Conservation (phyloP, 805 yeast genomes). For the Starmerella riodocensis region DNA sequence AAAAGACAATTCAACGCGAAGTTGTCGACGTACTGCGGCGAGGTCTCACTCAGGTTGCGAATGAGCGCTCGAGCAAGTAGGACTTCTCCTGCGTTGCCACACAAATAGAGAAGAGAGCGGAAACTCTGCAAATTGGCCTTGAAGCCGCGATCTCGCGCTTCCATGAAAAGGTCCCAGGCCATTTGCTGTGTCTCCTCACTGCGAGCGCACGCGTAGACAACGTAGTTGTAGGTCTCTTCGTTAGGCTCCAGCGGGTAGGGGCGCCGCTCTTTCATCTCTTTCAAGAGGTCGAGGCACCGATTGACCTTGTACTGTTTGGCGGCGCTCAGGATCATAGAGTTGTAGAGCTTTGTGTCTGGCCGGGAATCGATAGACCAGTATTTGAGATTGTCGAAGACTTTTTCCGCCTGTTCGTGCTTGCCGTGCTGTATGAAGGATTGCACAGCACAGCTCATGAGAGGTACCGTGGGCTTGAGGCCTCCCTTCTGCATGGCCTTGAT, state of each 20-base stretch:
- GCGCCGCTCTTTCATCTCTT: conserved; percentile 43
- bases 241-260: conserved; percentile 31
- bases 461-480: conserved; percentile 21
- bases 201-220: conserved; percentile 58
- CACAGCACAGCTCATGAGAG: conserved; percentile 43
- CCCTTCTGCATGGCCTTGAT: conserved; percentile 20
- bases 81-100: conserved; percentile 72
- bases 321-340: conserved; percentile 55
- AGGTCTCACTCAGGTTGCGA: conserved; percentile 22
- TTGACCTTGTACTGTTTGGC: conserved; percentile 52
- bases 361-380: conserved; percentile 51
- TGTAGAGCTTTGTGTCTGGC: conserved; percentile 59
- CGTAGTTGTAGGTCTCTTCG: conserved; percentile 36
- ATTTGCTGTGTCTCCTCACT: conserved; percentile 34
- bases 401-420: conserved; percentile 47
- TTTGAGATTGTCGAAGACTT: conserved; percentile 74
- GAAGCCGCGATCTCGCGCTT: conserved; percentile 36
- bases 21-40: conserved; percentile 24
- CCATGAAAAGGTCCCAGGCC: conserved; percentile 71
- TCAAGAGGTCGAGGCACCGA: conserved; percentile 59
- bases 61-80: conserved; percentile 49
- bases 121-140: conserved; percentile 34
- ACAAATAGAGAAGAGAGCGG: conserved; percentile 58
- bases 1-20: conserved; percentile 25
- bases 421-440: conserved; percentile 44